Percentiles rank a stretch among this genome's conserved stretches.
Evolutionary conservation across 441 rosid genomes (phyloP).

Genomic region (Hura crepitans): DNA sequence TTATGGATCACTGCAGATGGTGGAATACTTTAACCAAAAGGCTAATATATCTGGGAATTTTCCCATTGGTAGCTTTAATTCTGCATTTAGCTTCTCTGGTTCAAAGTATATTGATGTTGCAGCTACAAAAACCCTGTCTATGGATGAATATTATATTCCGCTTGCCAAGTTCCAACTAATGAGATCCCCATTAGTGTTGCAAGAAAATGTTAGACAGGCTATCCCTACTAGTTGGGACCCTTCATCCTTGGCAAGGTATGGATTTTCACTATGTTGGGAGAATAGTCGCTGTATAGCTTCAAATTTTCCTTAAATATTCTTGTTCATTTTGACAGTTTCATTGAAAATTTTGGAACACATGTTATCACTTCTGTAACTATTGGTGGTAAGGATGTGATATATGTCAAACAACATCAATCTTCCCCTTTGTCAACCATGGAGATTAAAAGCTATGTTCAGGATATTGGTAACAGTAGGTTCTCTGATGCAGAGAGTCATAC

Average conservation of each 20-base stretch:
- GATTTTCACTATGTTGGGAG: not conserved
- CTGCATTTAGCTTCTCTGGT: slow-evolving; percentile 62
- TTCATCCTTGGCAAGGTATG: slow-evolving; percentile 54
- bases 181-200: slow-evolving; percentile 36
- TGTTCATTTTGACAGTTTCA: slow-evolving; percentile 45
- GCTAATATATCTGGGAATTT: slow-evolving; percentile 41
- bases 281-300: slow-evolving; percentile 9
- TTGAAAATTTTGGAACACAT: slow-evolving; percentile 69
- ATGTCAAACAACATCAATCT: slow-evolving; percentile 58
- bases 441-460: slow-evolving; percentile 53
- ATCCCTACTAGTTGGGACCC: slow-evolving; percentile 63
- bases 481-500: slow-evolving; percentile 34
- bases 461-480: slow-evolving; percentile 63
- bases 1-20: slow-evolving; percentile 39
- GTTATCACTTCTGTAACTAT: slow-evolving; percentile 58
- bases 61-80: slow-evolving; percentile 60
- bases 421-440: slow-evolving; percentile 56
- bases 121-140: slow-evolving; percentile 49
- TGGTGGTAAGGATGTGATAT: slow-evolving; percentile 70
- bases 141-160: slow-evolving; percentile 54
- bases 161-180: slow-evolving; percentile 49
- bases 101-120: slow-evolving; percentile 49
- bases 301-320: slow-evolving; percentile 18
- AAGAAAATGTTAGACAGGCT: slow-evolving; percentile 45
- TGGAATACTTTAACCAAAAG: slow-evolving; percentile 44